Evolutionary conservation across 1,284 basidiomycete species (phyloP).

Genomic region (Apiotrichum akiyoshidainum): DNA sequence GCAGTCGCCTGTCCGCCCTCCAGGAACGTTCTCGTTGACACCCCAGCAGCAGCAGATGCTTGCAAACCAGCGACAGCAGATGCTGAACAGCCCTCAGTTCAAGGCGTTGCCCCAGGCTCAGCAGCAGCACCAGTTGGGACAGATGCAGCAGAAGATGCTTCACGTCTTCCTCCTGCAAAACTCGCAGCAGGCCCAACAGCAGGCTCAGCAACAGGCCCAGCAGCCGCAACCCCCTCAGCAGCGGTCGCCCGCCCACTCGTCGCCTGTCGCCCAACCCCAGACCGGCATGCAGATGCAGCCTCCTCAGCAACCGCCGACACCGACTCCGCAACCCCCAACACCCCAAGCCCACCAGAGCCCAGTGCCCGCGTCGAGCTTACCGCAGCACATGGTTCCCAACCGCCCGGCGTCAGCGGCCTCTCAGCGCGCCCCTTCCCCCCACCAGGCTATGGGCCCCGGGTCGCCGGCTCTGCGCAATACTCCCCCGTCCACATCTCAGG

Average conservation of each 20-base stretch:
- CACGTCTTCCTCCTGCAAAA: slow-evolving; percentile 25
- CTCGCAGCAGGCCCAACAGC: slow-evolving; percentile 18
- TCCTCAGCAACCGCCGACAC: slow-evolving; percentile 8
- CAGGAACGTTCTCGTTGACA: slow-evolving; percentile 15
- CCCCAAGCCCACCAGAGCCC: slow-evolving; percentile 28
- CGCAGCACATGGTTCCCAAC: slow-evolving; percentile 43
- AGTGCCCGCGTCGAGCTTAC: slow-evolving; percentile 32
- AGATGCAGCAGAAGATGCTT: slow-evolving; percentile 34
- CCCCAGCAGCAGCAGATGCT: slow-evolving; percentile 41
- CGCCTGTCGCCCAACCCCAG: slow-evolving; percentile 4
- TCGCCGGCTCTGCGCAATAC: slow-evolving; percentile 14
- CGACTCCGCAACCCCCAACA: slow-evolving; percentile 24
- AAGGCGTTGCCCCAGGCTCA: slow-evolving; percentile 32
- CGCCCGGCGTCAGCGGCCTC: slow-evolving; percentile 42
- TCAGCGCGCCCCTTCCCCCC: slow-evolving; percentile 36
- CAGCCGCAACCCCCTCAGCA: slow-evolving; percentile 27
- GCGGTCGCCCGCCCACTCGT: slow-evolving; percentile 22
- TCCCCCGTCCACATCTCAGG: slow-evolving; percentile 11
- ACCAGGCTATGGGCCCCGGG: slow-evolving; percentile 22
- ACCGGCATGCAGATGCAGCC: neutral
- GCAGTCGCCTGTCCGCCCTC: slow-evolving; percentile 4
- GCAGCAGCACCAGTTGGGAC: slow-evolving; percentile 35
- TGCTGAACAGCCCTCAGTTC: slow-evolving; percentile 29
- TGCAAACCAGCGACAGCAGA: slow-evolving; percentile 20
- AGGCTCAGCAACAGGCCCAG: slow-evolving; percentile 26